These are phyloP conservation scores for Hortaea werneckii DNA, from an alignment of 2,329 filamentous ascomycete species.

Conservation along the genomic window DNA sequence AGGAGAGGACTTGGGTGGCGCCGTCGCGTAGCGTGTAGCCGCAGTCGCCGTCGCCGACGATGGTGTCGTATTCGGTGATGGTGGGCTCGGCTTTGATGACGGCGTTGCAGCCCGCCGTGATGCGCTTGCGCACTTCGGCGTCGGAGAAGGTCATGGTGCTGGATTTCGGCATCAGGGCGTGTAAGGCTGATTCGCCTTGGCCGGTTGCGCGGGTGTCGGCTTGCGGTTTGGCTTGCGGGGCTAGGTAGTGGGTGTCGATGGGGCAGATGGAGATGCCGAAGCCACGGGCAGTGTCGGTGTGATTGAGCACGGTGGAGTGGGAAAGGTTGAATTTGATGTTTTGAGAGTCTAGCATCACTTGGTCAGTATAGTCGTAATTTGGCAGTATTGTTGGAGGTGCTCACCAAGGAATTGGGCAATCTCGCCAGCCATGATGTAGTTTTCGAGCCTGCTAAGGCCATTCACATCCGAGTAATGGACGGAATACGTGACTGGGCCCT, in stretches of 20 bases:
- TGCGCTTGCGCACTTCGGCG: slow-evolving; percentile 16
- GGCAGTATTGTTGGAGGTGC: not conserved
- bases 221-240: slow-evolving; percentile 11
- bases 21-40: slow-evolving; percentile 27
- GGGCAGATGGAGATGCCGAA: slow-evolving; percentile 25
- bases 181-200: slow-evolving; percentile 2
- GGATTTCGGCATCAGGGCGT: slow-evolving; percentile 9
- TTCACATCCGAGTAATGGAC: slow-evolving; percentile 28
- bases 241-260: slow-evolving; percentile 18
- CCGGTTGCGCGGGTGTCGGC: not conserved
- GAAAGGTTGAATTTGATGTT: slow-evolving; percentile 22
- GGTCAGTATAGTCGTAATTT: no score
- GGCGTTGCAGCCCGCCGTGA: slow-evolving; percentile 23
- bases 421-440: slow-evolving; percentile 27
- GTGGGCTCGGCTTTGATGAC: slow-evolving; percentile 25
- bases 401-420: slow-evolving; percentile 23
- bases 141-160: slow-evolving; percentile 21
- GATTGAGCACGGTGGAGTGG: slow-evolving; percentile 24
- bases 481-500: slow-evolving; percentile 16
- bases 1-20: slow-evolving; percentile 25
- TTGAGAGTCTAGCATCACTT: slow-evolving; percentile 14
- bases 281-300: slow-evolving; percentile 21
- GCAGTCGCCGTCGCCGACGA: slow-evolving; percentile 29
- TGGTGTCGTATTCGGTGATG: slow-evolving; percentile 28
- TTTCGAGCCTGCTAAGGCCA: slow-evolving; percentile 26